Conservation (phyloP, 2,329 filamentous ascomycete species). For the Colletotrichum abscissum region DNA sequence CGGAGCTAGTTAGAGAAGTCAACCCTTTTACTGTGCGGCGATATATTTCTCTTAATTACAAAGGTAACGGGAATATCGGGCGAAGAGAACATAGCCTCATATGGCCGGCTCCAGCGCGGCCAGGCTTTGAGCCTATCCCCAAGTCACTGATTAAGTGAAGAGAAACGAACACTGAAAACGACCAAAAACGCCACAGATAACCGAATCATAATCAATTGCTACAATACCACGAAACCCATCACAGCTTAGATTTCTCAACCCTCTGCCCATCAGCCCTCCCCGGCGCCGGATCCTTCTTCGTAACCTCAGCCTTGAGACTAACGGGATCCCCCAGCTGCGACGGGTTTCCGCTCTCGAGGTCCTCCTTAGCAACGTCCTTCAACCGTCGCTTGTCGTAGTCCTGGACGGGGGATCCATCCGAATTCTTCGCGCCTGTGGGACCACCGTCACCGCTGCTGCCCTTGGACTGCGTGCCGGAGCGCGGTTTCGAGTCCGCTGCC, state of each 20-base stretch:
- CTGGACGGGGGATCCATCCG: slow-evolving; percentile 30
- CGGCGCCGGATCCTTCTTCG: slow-evolving; percentile 41
- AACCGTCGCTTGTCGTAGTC: slow-evolving; percentile 30
- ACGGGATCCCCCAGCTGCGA: slow-evolving; percentile 52
- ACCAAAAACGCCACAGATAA: too few relatives aligned
- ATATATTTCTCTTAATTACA: too few relatives aligned
- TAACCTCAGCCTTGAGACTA: slow-evolving; percentile 51
- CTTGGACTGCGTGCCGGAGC: neutral
- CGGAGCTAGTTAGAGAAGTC: too few relatives aligned
- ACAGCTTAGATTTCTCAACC: slow-evolving; percentile 29
- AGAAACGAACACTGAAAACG: too few relatives aligned
- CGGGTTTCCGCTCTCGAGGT: slow-evolving; percentile 46
- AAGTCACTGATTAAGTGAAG: too few relatives aligned
- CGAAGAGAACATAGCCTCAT: too few relatives aligned
- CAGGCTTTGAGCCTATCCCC: too few relatives aligned
- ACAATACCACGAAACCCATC: neutral
- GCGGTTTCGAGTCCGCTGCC: neutral
- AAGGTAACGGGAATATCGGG: too few relatives aligned
- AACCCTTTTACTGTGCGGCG: too few relatives aligned
- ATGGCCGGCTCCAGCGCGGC: too few relatives aligned
- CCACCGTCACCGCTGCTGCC: neutral
- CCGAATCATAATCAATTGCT: too few relatives aligned
- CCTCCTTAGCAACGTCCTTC: slow-evolving; percentile 38
- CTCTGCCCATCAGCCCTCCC: slow-evolving; percentile 40
- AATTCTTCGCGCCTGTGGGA: slow-evolving; percentile 22